A percentile compares a stretch with the other conserved stretches of the same genome.
Evolutionary conservation across 495 filamentous ascomycete genomes (phyloP).

Genomic region (Aspergillus sclerotiicarbonarius): DNA sequence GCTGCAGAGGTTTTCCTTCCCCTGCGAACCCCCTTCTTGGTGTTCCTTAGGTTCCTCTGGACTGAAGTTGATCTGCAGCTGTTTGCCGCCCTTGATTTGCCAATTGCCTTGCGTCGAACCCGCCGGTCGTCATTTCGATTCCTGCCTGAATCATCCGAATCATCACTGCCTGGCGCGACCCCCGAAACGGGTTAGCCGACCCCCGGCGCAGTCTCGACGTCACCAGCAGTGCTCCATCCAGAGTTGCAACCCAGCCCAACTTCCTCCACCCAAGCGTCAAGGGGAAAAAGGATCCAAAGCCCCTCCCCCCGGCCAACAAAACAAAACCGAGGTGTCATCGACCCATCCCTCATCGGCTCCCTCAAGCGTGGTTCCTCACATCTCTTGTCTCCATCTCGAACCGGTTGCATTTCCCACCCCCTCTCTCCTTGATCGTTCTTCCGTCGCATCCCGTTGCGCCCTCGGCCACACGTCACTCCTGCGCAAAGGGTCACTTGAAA

Average conservation of each 20-base stretch:
- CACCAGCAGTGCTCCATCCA: slow-evolving; percentile 21
- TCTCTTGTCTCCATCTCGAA: slow-evolving; percentile 19
- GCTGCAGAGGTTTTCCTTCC: not conserved
- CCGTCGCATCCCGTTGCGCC: slow-evolving; percentile 32
- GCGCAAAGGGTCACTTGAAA: slow-evolving; percentile 32
- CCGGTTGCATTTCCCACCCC: slow-evolving; percentile 29
- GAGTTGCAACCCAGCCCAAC: slow-evolving; percentile 9
- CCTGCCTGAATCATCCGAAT: slow-evolving; percentile 7
- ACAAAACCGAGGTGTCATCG: slow-evolving; percentile 3
- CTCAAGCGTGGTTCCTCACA: slow-evolving; percentile 4
- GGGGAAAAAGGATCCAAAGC: slow-evolving; percentile 3
- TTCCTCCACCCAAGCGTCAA: slow-evolving; percentile 5
- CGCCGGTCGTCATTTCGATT: slow-evolving; percentile 12
- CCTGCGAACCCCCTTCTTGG: slow-evolving; percentile 2
- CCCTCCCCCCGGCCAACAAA: not conserved
- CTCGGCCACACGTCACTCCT: slow-evolving; percentile 41
- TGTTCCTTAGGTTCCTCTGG: not conserved
- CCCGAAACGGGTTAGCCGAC: slow-evolving; percentile 26
- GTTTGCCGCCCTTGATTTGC: not conserved
- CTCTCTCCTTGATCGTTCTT: slow-evolving; percentile 16
- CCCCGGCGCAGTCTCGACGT: slow-evolving; percentile 35
- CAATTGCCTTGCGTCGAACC: not conserved
- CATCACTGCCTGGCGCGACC: slow-evolving; percentile 7
- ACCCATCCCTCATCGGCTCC: not conserved
- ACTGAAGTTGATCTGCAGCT: not conserved